Conservation (phyloP, 163 green algal species). For the Scenedesmus sp. region DNA sequence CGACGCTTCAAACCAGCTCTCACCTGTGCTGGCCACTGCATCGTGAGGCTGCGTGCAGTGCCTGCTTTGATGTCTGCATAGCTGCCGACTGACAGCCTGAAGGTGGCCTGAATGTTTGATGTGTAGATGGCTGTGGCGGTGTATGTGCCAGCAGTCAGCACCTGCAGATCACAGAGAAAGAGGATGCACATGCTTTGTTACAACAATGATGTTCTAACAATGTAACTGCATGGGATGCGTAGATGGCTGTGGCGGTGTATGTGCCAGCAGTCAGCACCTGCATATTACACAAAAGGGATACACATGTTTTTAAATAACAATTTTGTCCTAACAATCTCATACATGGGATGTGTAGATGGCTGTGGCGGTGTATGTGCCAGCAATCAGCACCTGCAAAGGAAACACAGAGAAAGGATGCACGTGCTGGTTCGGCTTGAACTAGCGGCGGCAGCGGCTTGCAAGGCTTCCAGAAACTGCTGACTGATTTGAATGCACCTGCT, state of each 20-base stretch:
- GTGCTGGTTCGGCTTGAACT: too few species aligned
- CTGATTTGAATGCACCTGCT: too few species aligned
- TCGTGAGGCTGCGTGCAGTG: not conserved
- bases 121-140: constrained; percentile 10
- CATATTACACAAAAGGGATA: not conserved
- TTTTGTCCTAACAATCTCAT: too few species aligned
- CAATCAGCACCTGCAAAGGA: not conserved
- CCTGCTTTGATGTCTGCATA: constrained; percentile 2
- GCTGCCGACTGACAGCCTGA: constrained; percentile 23
- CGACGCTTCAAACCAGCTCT: too few species aligned
- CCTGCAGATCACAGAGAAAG: not conserved
- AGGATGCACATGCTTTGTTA: not conserved
- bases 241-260: too few species aligned
- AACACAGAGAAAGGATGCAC: not conserved
- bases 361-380: too few species aligned
- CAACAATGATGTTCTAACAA: too few species aligned
- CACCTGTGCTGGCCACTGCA: not conserved
- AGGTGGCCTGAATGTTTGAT: not conserved
- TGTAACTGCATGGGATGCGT: too few species aligned
- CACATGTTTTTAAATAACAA: not conserved
- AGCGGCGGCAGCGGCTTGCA: too few species aligned
- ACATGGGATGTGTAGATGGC: too few species aligned
- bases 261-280: not conserved
- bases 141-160: not conserved
- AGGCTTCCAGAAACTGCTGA: too few species aligned